Evolutionary conservation across 139 green algal species (phyloP), one percentile per base, ranked within the genome.

Genomic region (Tetradesmus obliquus): DNA sequence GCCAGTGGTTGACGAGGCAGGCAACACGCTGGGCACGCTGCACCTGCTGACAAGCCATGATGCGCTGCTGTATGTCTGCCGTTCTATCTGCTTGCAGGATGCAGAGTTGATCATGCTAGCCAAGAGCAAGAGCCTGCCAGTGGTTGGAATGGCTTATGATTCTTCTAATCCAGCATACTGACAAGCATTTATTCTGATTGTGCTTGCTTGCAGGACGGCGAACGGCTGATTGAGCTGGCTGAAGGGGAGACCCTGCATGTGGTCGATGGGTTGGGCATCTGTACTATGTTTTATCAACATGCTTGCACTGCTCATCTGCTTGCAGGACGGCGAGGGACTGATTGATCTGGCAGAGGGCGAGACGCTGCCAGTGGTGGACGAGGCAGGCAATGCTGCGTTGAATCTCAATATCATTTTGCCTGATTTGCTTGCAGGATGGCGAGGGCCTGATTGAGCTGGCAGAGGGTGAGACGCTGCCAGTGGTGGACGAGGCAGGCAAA

Each of bases 291-390:
- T 79, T n/a, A 82, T 19, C 22, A 82, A 12, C 74, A 12, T 88
- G 53, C 55, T 88, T 55, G 7, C 57, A 20, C 32, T 15, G 32
- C 19, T 32, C 76, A 32, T 12, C 22, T 84, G 32, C 32, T 84
- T 5, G 10, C 55, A 80, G 84, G 74, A 54, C 7, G 74, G 71
- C 3, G 62, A 92, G 62, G 89, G 69, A 3, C 12, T 92, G 62
- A 88, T 92, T 66, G 89, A 92, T 81, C 81, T 92, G 13, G 81
- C 81, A 22, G 89, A 92, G 62, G 89, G 81, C 10, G 89, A 92
- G 89, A 89, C 89, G 20, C 51, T 92, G 45, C 89, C 89, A 3
- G 89, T 92, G 6, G 89, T 92, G 2, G 89, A 89, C 54, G 89
- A 92, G 80, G 58, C 53, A 12, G 88, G 88, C 80, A 92, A 89